Percentiles rank a stretch among this genome's conserved stretches.
Conservation (phyloP, 495 filamentous ascomycete species). For the Friedmanniomyces endolithicus region DNA sequence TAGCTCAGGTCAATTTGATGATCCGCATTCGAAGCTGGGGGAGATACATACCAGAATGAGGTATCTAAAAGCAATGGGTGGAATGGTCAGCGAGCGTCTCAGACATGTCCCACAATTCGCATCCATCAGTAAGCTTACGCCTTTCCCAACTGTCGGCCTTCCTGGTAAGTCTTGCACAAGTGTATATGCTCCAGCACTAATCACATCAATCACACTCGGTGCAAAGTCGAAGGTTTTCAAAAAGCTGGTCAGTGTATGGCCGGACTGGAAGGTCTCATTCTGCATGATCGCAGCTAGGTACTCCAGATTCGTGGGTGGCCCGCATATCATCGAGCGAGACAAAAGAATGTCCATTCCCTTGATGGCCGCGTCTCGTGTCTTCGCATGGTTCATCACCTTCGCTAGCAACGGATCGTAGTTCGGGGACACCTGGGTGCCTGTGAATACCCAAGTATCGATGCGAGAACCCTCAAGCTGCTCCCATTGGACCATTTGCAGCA, state of each 20-base stretch:
- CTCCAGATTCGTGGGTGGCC: conserved; percentile 46
- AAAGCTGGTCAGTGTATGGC: conserved; percentile 43
- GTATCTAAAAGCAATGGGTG: conserved; percentile 36
- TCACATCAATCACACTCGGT: conserved; percentile 44
- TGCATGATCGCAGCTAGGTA: conserved; percentile 39
- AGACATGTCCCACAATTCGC: no score
- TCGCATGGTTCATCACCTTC: conserved; percentile 45
- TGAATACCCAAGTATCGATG: conserved; percentile 51
- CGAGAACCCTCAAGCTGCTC: conserved; percentile 33
- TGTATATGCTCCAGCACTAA: conserved; percentile 44
- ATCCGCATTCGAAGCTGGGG: background rate
- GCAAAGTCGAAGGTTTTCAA: conserved; percentile 38
- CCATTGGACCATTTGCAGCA: conserved; percentile 45
- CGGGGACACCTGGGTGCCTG: conserved; percentile 41
- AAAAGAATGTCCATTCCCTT: conserved; percentile 35
- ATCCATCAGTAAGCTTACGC: no score
- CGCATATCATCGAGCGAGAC: conserved; percentile 36
- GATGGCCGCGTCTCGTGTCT: conserved; percentile 34
- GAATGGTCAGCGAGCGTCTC: background rate
- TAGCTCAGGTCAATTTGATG: no score
- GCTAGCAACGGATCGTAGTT: conserved; percentile 52
- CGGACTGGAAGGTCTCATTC: conserved; percentile 32
- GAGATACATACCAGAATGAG: conserved; percentile 18
- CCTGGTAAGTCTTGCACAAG: conserved; percentile 47
- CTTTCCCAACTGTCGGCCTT: conserved; percentile 33